These are phyloP conservation scores for Niveomyces coronatus DNA, from an alignment of 2,329 filamentous ascomycete genomes.

Conservation along the genomic window DNA sequence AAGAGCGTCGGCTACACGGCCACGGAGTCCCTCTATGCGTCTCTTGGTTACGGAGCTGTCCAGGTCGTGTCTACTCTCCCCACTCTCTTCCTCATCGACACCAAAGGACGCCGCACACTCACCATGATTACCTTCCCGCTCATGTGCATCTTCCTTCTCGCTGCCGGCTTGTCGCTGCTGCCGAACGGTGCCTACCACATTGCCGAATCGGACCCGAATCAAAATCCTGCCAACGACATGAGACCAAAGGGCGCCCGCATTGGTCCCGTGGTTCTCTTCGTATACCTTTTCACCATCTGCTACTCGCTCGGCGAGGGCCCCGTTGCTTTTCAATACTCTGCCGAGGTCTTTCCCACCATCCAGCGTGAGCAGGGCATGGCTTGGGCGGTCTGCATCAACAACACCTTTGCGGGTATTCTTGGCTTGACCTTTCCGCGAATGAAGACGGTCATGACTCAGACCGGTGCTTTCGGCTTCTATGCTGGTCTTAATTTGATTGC, in stretches of 20 bases:
- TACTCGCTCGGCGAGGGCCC: conserved; percentile 43
- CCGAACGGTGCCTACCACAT: conserved; percentile 11
- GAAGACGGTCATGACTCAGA: conserved; percentile 21
- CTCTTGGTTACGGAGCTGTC: conserved; percentile 36
- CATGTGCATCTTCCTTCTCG: conserved; percentile 19
- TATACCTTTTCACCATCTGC: conserved; percentile 19
- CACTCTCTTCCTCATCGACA: conserved; percentile 21
- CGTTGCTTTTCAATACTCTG: conserved; percentile 53
- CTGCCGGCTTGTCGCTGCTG: conserved; percentile 16
- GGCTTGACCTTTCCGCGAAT: conserved; percentile 44
- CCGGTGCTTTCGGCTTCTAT: conserved; percentile 29
- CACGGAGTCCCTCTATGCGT: conserved; percentile 36
- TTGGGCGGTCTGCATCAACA: conserved; percentile 40
- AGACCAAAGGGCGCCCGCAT: conserved; percentile 12
- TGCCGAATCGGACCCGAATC: conserved; percentile 9
- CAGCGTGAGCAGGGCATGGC: conserved; percentile 59
- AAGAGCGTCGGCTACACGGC: conserved; percentile 40
- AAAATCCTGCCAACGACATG: conserved; percentile 11
- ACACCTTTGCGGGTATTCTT: conserved; percentile 33
- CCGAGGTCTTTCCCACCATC: conserved; percentile 56
- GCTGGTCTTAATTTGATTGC: conserved; percentile 34
- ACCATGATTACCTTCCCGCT: conserved; percentile 18
- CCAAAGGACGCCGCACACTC: conserved; percentile 18
- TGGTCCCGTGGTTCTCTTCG: conserved; percentile 15
- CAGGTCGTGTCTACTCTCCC: conserved; percentile 29